Conservation (phyloP, 352 stramenopile genomes). For the Thalassiosira delicatula region DNA sequence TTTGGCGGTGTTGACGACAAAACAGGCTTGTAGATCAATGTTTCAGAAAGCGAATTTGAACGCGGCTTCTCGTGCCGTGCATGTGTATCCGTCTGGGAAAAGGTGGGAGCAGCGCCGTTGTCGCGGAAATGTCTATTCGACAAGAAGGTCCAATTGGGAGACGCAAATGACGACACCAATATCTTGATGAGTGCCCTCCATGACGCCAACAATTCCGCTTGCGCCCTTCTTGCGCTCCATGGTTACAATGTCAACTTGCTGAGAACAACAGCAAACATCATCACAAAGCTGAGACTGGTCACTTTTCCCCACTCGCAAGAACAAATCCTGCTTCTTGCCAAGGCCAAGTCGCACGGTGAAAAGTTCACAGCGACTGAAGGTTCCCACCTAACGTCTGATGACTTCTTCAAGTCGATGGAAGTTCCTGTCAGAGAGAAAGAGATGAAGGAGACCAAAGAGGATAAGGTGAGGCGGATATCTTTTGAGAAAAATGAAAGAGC, state of each 20-base stretch:
- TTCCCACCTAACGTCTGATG: neutral
- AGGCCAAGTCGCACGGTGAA: neutral
- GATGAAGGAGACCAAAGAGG: too few relatives aligned
- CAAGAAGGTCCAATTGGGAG: neutral
- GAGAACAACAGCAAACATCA: neutral
- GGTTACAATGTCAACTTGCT: neutral
- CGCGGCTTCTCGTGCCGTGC: neutral
- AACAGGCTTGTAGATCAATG: neutral
- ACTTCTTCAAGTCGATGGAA: neutral
- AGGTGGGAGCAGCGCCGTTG: neutral
- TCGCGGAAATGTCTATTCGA: neutral
- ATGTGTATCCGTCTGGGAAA: neutral
- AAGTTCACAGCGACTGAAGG: neutral
- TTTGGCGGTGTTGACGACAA: conserved; percentile 5
- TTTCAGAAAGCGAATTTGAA: neutral
- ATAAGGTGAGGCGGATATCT: too few relatives aligned
- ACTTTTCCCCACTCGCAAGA: neutral
- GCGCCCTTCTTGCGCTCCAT: neutral
- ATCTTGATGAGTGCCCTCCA: neutral
- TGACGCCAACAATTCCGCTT: neutral
- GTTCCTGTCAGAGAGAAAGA: too few relatives aligned
- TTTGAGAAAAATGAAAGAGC: too few relatives aligned
- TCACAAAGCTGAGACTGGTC: neutral
- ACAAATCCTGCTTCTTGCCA: neutral
- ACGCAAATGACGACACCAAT: neutral